Conservation (phyloP, 495 filamentous ascomycete species). For the Penicillium roqueforti region DNA sequence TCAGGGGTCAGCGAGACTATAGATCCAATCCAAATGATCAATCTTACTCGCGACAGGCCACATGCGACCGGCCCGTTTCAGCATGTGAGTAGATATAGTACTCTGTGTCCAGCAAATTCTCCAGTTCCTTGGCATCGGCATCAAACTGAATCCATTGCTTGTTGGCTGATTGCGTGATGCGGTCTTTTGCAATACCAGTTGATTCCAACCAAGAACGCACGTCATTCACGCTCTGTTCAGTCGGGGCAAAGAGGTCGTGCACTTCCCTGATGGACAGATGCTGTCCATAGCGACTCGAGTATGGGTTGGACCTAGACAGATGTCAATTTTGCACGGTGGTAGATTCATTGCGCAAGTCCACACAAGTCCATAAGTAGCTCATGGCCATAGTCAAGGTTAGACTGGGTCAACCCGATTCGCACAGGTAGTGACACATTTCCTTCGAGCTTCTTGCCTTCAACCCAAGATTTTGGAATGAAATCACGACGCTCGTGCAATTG, state of each 20-base stretch:
- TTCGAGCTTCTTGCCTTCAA: conserved; percentile 26
- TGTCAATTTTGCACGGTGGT: not conserved
- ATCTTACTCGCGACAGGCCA: conserved; percentile 43
- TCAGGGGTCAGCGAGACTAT: conserved; percentile 2
- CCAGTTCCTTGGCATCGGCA: conserved; percentile 47
- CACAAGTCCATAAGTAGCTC: conserved; percentile 54
- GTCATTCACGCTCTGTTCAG: conserved; percentile 34
- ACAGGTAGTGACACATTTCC: conserved; percentile 43
- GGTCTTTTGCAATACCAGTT: conserved; percentile 44
- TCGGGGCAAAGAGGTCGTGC: conserved; percentile 50
- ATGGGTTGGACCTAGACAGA: conserved; percentile 31
- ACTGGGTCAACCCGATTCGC: conserved; percentile 52
- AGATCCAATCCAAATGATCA: not conserved
- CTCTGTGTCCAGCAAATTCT: conserved; percentile 53
- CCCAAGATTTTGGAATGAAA: conserved; percentile 32
- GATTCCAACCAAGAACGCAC: conserved; percentile 48
- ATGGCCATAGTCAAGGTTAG: conserved; percentile 49
- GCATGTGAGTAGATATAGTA: conserved; percentile 54
- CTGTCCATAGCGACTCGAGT: conserved; percentile 51
- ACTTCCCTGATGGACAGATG: conserved; percentile 44
- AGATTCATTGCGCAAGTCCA: conserved; percentile 2
- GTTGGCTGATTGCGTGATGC: conserved; percentile 44
- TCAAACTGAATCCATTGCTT: conserved; percentile 55
- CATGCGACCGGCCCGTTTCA: conserved; percentile 40
- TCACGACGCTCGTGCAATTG: conserved; percentile 42